These are phyloP conservation scores for Eragrostis tef DNA, from an alignment of 202 grass and related monocot genomes.

Conservation along the genomic window DNA sequence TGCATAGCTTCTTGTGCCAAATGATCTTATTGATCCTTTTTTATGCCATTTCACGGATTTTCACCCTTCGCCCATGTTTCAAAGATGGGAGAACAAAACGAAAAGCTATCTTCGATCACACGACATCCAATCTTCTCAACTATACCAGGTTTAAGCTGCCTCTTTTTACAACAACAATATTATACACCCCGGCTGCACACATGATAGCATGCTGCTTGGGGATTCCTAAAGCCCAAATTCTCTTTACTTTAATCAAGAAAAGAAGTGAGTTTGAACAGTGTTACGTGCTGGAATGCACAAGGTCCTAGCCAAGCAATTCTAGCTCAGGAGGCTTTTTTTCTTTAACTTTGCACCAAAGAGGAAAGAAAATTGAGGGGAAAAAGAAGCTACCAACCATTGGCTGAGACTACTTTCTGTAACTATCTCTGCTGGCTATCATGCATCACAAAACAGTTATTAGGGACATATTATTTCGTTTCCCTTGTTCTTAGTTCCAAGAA, in stretches of 20 bases:
- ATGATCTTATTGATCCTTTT: slow-evolving; percentile 57
- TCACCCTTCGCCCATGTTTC: slow-evolving; percentile 37
- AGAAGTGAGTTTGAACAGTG: slow-evolving; percentile 40
- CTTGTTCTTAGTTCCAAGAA: background rate
- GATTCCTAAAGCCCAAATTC: slow-evolving; percentile 60
- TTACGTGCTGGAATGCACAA: slow-evolving; percentile 48
- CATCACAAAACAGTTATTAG: background rate
- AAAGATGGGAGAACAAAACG: slow-evolving; percentile 30
- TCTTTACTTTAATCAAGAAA: slow-evolving; percentile 55
- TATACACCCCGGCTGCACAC: slow-evolving; percentile 6
- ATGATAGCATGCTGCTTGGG: slow-evolving; percentile 57
- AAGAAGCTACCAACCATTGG: slow-evolving; percentile 9
- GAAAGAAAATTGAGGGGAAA: slow-evolving; percentile 38
- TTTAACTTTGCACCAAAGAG: slow-evolving; percentile 57
- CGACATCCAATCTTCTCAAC: slow-evolving; percentile 33
- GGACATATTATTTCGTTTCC: too few relatives aligned
- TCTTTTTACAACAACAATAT: slow-evolving; percentile 26
- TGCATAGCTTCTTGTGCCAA: slow-evolving; percentile 60
- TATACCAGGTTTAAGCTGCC: slow-evolving; percentile 20
- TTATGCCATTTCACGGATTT: slow-evolving; percentile 34
- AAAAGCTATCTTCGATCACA: slow-evolving; percentile 30
- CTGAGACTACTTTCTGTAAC: slow-evolving; percentile 29
- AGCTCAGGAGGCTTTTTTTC: slow-evolving; percentile 45
- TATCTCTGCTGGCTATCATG: background rate
- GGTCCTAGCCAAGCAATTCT: slow-evolving; percentile 48